phyloP scores from a whole-genome alignment of 2,329 filamentous ascomycete genomes.

The Clarireedia monteithiana region DNA sequence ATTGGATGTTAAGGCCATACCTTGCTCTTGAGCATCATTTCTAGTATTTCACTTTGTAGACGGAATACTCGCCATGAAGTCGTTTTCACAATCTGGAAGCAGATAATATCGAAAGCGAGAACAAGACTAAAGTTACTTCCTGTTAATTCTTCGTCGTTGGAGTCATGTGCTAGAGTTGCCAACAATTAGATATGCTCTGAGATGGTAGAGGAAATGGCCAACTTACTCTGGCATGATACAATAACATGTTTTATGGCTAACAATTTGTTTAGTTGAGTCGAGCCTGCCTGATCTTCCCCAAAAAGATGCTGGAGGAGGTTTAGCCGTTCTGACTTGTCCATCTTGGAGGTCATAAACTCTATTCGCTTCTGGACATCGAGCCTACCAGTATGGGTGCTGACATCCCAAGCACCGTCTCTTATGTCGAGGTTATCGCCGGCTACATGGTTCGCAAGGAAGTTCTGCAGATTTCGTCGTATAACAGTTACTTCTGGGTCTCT shows the following conservation, averaged over 20 bases:
- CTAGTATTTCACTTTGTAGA: conserved; percentile 25
- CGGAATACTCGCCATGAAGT: conserved; percentile 24
- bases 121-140: conserved; percentile 18
- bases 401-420: conserved; percentile 1
- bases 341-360: conserved; percentile 7
- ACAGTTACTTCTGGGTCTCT: conserved; percentile 12
- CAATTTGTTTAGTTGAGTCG: conserved; percentile 20
- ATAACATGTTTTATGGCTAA: conserved; percentile 22
- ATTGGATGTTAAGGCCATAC: conserved; percentile 10
- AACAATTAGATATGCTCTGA: neutral
- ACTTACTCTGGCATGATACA: conserved; percentile 22
- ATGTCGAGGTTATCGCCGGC: neutral
- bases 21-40: conserved; percentile 29
- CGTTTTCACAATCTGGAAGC: conserved; percentile 17
- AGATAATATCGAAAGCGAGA: conserved; percentile 21
- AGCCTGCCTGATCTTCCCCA: conserved; percentile 2
- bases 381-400: conserved; percentile 18
- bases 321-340: conserved; percentile 19
- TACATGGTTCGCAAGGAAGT: conserved; percentile 18
- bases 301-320: conserved; percentile 19
- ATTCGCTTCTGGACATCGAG: conserved; percentile 16
- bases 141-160: conserved; percentile 7
- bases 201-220: neutral
- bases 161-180: conserved; percentile 15
- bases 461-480: conserved; percentile 11